phyloP scores from a whole-genome alignment of 345 rosid genomes.

The Balakata baccata region DNA sequence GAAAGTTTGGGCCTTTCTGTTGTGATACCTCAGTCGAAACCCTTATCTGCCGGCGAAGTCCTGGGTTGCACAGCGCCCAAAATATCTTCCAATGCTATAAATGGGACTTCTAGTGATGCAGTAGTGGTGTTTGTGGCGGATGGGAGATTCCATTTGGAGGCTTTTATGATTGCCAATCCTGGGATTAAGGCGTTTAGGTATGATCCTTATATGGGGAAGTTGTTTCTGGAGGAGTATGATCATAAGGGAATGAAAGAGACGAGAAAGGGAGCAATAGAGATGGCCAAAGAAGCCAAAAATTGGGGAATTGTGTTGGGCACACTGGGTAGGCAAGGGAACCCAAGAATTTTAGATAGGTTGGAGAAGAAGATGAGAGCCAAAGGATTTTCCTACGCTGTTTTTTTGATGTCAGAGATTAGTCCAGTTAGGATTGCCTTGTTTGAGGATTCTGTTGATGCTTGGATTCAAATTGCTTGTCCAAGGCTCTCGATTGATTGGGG shows the following conservation, averaged over 20 bases:
- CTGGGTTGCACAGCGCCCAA: slow-evolving; percentile 85
- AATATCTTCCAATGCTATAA: slow-evolving; percentile 18
- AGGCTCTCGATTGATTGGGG: slow-evolving; percentile 97
- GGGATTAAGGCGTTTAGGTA: slow-evolving; percentile 65
- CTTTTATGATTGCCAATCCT: slow-evolving; percentile 90
- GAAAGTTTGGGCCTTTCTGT: slow-evolving; percentile 62
- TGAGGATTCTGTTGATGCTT: slow-evolving; percentile 82
- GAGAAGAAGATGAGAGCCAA: slow-evolving; percentile 71
- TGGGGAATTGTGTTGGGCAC: slow-evolving; percentile 95
- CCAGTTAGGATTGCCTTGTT: slow-evolving; percentile 70
- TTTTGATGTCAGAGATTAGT: slow-evolving; percentile 85
- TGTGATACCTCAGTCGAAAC: slow-evolving; percentile 85
- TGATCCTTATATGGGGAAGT: slow-evolving; percentile 74
- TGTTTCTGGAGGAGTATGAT: slow-evolving; percentile 89
- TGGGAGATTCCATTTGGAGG: slow-evolving; percentile 88
- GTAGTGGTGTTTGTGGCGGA: slow-evolving; percentile 77
- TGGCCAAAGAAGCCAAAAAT: slow-evolving; percentile 44
- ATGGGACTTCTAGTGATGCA: slow-evolving; percentile 10
- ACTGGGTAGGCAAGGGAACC: slow-evolving; percentile 93
- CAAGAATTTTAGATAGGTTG: slow-evolving; percentile 65
- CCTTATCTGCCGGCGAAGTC: slow-evolving; percentile 83
- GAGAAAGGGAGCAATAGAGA: slow-evolving; percentile 53
- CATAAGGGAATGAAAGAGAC: slow-evolving; percentile 84
- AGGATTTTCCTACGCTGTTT: slow-evolving; percentile 51
- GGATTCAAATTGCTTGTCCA: slow-evolving; percentile 96